phyloP scores from a whole-genome alignment of 2,329 filamentous ascomycete genomes.

The Penicillium paneum region DNA sequence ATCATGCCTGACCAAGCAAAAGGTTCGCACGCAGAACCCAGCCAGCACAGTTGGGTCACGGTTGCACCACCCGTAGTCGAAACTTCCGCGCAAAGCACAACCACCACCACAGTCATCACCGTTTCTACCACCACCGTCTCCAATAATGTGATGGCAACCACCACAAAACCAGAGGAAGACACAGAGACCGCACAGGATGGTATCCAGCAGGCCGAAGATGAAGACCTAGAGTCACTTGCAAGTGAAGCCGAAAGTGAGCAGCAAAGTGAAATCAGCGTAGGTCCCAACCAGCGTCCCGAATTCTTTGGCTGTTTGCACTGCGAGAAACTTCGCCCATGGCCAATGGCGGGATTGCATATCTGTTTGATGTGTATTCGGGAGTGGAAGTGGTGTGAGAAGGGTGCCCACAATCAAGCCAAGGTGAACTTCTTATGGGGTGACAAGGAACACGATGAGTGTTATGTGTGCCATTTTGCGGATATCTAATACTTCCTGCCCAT shows the following conservation, averaged over 20 bases:
- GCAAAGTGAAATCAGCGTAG: background rate
- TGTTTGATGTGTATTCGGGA: slow-evolving; percentile 1
- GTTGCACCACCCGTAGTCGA: background rate
- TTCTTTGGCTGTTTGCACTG: background rate
- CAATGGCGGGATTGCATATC: background rate
- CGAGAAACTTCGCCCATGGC: background rate
- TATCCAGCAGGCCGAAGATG: background rate
- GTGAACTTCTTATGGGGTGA: background rate
- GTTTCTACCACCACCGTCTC: background rate
- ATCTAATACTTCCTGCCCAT: background rate
- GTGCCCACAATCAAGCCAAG: background rate
- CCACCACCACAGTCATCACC: background rate
- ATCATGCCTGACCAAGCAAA: background rate
- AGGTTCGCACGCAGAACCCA: background rate
- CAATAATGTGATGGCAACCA: background rate
- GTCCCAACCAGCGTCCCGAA: background rate
- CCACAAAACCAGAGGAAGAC: background rate
- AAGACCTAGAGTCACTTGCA: background rate
- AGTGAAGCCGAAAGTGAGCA: background rate
- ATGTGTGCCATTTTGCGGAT: background rate
- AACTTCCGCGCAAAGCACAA: background rate
- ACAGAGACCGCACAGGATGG: background rate
- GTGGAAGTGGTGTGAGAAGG: slow-evolving; percentile 1
- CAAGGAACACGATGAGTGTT: background rate
- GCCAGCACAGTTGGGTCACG: background rate